These are phyloP conservation scores for Pyrus communis DNA, from an alignment of 306 rosid species.

Conservation along the genomic window DNA sequence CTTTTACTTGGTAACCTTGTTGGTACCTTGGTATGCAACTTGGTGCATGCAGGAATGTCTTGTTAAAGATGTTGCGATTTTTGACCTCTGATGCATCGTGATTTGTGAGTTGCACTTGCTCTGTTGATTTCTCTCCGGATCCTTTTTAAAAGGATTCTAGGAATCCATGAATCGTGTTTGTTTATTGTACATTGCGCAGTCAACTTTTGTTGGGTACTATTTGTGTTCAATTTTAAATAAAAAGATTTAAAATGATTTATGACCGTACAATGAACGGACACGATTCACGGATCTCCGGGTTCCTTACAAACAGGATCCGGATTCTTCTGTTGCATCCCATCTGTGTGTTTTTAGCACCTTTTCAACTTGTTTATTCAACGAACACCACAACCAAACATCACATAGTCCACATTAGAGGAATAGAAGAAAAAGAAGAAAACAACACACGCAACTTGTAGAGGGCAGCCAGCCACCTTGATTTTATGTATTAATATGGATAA, in stretches of 20 bases:
- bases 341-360: too few relatives aligned
- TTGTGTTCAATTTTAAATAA: too few relatives aligned
- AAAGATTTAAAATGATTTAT: too few relatives aligned
- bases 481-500: neutral
- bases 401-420: neutral
- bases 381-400: neutral
- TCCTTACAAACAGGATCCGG: too few relatives aligned
- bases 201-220: too few relatives aligned
- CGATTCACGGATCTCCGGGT: rapidly evolving
- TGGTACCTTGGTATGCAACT: neutral
- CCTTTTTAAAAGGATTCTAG: too few relatives aligned
- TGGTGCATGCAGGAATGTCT: neutral
- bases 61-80: neutral
- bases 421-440: neutral
- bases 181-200: too few relatives aligned
- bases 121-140: too few relatives aligned
- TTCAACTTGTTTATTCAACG: too few relatives aligned
- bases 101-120: too few relatives aligned
- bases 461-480: neutral
- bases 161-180: too few relatives aligned
- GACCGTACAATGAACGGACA: rapidly evolving
- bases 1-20: neutral
- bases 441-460: neutral
- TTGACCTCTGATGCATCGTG: neutral
- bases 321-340: too few relatives aligned